A percentile compares a stretch with the other conserved stretches of the same genome.
These are phyloP conservation scores for Teunomyces kruisii DNA, from an alignment of 805 yeast genomes.

Conservation along the genomic window DNA sequence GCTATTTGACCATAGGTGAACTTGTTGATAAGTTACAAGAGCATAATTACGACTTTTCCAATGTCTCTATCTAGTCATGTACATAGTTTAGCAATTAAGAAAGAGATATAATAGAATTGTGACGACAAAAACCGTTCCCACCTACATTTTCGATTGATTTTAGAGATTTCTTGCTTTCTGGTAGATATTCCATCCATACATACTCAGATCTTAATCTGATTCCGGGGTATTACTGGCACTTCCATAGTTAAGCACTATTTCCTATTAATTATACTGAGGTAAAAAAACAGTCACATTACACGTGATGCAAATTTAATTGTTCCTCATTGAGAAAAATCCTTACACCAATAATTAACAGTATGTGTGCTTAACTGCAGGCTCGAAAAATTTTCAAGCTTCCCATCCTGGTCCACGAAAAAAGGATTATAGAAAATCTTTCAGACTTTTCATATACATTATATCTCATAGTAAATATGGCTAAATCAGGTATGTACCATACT, in stretches of 20 bases:
- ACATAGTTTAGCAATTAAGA: slow-evolving; percentile 4
- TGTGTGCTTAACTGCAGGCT: background rate
- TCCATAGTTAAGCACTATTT: no score
- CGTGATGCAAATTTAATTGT: background rate
- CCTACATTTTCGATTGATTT: no score
- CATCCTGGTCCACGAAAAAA: slow-evolving; percentile 5
- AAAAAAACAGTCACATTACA: background rate
- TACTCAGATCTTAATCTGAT: no score
- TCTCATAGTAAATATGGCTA: slow-evolving; percentile 49
- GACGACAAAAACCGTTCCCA: no score
- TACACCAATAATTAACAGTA: background rate
- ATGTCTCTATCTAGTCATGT: slow-evolving; percentile 21
- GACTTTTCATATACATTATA: slow-evolving; percentile 8
- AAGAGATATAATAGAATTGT: background rate
- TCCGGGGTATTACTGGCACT: no score
- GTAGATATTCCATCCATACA: no score
- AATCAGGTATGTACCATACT: slow-evolving; percentile 56
- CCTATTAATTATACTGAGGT: background rate
- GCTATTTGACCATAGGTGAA: slow-evolving; percentile 46
- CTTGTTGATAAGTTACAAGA: slow-evolving; percentile 50
- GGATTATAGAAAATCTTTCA: slow-evolving; percentile 6
- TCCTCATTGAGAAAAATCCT: background rate
- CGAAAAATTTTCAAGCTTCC: slow-evolving; percentile 10
- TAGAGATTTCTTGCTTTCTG: no score
- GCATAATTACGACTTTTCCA: slow-evolving; percentile 39